These are phyloP conservation scores for Rhizophagus clarus DNA, from an alignment of 192 early-diverging fungal species.

Conservation along the genomic window DNA sequence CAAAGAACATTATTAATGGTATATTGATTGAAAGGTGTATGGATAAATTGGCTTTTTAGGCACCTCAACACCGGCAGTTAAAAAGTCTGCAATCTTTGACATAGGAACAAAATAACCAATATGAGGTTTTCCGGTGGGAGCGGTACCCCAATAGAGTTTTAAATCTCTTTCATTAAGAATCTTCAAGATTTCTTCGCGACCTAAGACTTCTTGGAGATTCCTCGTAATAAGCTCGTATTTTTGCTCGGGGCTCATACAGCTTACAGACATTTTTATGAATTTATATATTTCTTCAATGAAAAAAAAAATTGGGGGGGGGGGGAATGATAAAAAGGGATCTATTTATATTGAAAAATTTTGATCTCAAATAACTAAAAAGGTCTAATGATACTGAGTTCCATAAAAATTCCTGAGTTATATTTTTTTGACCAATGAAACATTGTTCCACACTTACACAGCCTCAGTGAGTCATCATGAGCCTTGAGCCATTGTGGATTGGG, in stretches of 20 bases:
- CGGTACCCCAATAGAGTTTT: constrained; percentile 97
- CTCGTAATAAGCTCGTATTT: constrained; percentile 88
- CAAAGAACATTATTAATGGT: background rate
- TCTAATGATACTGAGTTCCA: background rate
- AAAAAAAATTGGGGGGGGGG: no score
- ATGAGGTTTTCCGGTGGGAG: constrained; percentile 94
- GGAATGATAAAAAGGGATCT: no score
- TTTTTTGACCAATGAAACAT: background rate
- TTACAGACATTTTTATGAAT: constrained; percentile 32
- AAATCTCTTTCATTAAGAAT: constrained; percentile 87
- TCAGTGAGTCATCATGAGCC: no score
- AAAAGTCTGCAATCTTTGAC: constrained; percentile 96
- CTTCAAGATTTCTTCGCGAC: constrained; percentile 82
- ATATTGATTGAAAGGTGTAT: background rate
- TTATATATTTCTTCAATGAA: no score
- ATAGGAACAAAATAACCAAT: constrained; percentile 98
- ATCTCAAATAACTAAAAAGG: no score
- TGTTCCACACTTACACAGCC: background rate
- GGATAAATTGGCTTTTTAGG: background rate
- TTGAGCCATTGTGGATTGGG: no score
- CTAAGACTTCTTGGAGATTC: constrained; percentile 93
- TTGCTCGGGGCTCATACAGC: constrained; percentile 53
- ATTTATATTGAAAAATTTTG: no score
- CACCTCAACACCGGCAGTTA: constrained; percentile 88
- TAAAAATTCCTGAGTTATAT: background rate